phyloP scores from a whole-genome alignment of 164 flowering plant species.

The Litsea cubeba region DNA sequence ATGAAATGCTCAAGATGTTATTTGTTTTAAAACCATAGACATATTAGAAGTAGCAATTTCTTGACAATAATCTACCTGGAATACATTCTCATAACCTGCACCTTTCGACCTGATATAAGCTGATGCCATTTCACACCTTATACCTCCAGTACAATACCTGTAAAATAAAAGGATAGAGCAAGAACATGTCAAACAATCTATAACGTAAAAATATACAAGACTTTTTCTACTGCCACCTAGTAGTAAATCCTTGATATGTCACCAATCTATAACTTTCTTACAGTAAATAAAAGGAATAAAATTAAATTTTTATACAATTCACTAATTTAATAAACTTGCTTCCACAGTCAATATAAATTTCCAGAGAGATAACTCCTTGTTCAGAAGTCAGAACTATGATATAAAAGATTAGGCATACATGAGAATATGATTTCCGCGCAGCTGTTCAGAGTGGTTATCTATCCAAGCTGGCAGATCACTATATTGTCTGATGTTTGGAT shows the following conservation, averaged over 20 bases:
- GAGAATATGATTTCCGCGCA: constrained; percentile 66
- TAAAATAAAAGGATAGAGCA: constrained; percentile 11
- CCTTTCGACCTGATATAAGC: constrained; percentile 92
- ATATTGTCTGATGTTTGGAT: constrained; percentile 88
- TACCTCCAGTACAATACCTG: constrained; percentile 99
- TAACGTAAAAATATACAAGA: neutral
- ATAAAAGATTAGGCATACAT: constrained; percentile 45
- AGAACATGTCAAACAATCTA: neutral
- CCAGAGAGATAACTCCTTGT: neutral
- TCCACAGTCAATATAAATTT: neutral
- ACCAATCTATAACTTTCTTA: no score
- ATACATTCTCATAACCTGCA: constrained; percentile 85
- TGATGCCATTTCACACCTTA: constrained; percentile 98
- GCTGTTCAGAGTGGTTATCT: constrained; percentile 55
- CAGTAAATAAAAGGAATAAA: no score
- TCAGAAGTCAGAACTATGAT: neutral
- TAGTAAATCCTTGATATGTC: neutral
- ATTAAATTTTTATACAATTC: no score
- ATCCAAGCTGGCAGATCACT: constrained; percentile 91
- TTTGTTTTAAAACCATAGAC: neutral
- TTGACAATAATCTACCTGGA: constrained; percentile 46
- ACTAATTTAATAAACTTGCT: no score
- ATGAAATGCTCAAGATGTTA: no score
- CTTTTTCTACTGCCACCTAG: neutral
- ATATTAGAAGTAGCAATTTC: neutral